Evolutionary conservation across 2,329 filamentous ascomycete genomes (phyloP).

Genomic region (Biscogniauxia sp.): DNA sequence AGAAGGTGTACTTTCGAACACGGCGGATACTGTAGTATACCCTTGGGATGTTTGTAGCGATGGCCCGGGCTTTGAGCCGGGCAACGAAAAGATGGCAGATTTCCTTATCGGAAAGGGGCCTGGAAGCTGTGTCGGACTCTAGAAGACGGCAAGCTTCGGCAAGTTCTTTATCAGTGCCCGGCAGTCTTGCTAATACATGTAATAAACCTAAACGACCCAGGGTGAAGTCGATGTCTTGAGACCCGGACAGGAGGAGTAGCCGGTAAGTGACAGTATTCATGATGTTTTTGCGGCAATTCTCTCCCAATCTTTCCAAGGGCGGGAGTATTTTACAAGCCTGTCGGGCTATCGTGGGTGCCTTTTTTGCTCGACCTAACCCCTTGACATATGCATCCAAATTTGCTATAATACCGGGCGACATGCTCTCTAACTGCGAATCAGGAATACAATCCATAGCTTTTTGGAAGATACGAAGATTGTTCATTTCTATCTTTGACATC

Average conservation of each 20-base stretch:
- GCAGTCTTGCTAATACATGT: slow-evolving; percentile 28
- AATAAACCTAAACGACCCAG: slow-evolving; percentile 26
- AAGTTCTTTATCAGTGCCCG: slow-evolving; percentile 18
- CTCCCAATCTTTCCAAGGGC: slow-evolving; percentile 17
- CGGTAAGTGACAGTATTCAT: slow-evolving; percentile 19
- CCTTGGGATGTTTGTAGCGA: slow-evolving; percentile 4
- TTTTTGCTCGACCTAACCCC: slow-evolving; percentile 6
- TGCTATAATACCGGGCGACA: slow-evolving; percentile 19
- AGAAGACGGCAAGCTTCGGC: slow-evolving; percentile 18
- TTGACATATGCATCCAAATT: slow-evolving; percentile 21
- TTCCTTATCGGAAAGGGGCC: slow-evolving; percentile 18
- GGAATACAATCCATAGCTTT: slow-evolving; percentile 24
- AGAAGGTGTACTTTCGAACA: slow-evolving; percentile 5
- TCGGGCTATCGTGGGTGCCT: slow-evolving; percentile 8
- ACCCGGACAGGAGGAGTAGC: slow-evolving; percentile 10
- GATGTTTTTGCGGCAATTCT: slow-evolving; percentile 15
- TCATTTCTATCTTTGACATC: slow-evolving; percentile 22
- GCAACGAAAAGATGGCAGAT: slow-evolving; percentile 27
- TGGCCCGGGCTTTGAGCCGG: slow-evolving; percentile 14
- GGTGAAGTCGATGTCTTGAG: slow-evolving; percentile 8
- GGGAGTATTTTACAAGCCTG: slow-evolving; percentile 27
- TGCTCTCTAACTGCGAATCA: slow-evolving; percentile 6
- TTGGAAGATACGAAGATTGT: slow-evolving; percentile 25
- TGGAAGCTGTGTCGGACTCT: slow-evolving; percentile 15
- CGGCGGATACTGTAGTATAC: slow-evolving; percentile 3